Evolutionary conservation across 1,139 yeast species (phyloP), one percentile per base, ranked within the genome.

Genomic region (Saccharomyces pastorianus): DNA sequence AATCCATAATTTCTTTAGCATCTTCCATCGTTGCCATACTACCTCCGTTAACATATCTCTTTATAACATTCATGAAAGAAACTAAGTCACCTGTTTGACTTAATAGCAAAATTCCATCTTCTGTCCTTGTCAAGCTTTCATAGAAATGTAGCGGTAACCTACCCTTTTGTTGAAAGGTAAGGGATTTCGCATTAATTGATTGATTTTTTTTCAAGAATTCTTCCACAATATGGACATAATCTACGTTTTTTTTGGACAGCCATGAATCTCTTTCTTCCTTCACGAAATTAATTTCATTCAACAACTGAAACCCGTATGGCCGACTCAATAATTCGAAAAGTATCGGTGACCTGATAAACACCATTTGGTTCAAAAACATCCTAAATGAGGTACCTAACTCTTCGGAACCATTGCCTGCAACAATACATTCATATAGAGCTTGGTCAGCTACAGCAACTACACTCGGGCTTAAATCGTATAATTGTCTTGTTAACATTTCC

Each of bases 101-200:
- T 11, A 83, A 65, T 41, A 81, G 62, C 34, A 73, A 72, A 52
- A 88, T 76, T 0, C 98, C 98, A 58, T 88, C 95, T 56, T 82
- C 88, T 0, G 97, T 88, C 53, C 85, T 80, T 0, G 90, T 84
- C 50, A 91, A 72, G 61, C 85, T 87, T 48, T 89, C 88, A 68
- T 88, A 88, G 63, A 91, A 88, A 65, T 88, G 89, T 13, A 81
- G 72, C 1, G 91, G 89, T n/a, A 75, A 62, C 6, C 63, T 60
- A 23, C 59, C 57, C 11, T 53, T 57, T 27, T 58, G 57, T 28
- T 52, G 56, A 7, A 27, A 17, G 31, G 44, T 17, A 9, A 38
- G 44, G n/a, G 44, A 38, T 17, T 20, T 38, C 4, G 44, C 47
- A 23, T 51, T 38, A 3, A 34, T 14, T 38, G 53, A 51, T 46